Evolutionary conservation across 2,329 filamentous ascomycete genomes (phyloP), one percentile per base, ranked within the genome.

Genomic region (Chrysoporthe deuterocubensis): DNA sequence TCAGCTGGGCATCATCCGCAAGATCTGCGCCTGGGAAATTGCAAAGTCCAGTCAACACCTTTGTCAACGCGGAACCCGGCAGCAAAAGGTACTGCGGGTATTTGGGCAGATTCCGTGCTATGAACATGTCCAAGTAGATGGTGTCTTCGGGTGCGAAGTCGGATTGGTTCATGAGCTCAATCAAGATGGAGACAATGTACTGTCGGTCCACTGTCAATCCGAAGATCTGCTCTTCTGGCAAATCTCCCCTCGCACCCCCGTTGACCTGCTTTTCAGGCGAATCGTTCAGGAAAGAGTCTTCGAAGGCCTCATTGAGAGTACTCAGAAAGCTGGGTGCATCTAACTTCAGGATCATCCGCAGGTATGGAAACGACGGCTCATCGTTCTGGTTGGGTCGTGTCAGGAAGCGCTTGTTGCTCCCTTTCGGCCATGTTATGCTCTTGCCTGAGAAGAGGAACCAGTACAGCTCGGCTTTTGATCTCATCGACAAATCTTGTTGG

Each of bases 101-200:
- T 77, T 99, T 99, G 3, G 96, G 93, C 62, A 99, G 81, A 76
- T 97, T 99, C 66, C 96, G 89, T 21, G 96, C 95, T 76, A 99
- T 92, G 75, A 99, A 99, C 94, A 99, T 99, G 79, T 99, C 94
- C 57, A 99, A 86, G 78, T 97, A 99, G 66, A 99, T 92, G 14
- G 92, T 94, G 75, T 98, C 94, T 69, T 92, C 88, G 0, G 89
- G 80, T 0, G 89, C 87, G 78, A 97, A 98, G 59, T 92, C 88
- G 4, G 85, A 83, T 0, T 88, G 81, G 62, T 90, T 92, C 93
- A 99, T 97, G 40, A 97, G 90, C 76, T 97, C 94, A 13, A 97
- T 85, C 67, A 99, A 81, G 67, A 97, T 96, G 59, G 92, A 95
- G 71, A 97, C 87, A 69, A 99, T 89, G 74, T 97, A 97, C 78